Evolutionary conservation across 768 basidiomycete species (phyloP), one percentile per base, ranked within the genome.

Genomic region (Kwoniella europaea): DNA sequence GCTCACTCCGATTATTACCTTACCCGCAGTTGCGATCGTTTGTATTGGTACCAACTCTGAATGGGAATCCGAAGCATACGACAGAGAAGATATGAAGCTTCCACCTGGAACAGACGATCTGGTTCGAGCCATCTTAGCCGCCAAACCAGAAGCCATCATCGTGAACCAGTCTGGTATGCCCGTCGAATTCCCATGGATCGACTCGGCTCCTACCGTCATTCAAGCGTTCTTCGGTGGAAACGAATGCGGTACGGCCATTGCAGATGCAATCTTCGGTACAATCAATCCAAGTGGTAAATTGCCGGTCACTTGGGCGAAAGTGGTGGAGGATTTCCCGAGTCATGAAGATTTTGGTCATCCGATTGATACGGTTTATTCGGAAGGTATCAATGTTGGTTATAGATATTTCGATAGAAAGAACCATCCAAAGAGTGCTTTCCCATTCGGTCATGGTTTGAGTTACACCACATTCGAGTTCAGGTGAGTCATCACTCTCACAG

Each of bases 31-130:
- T 10, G 89, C 88, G 24, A 80, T 91, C 68, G 85, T 90, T 65
- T 85, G 90, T 69, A 88, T 75, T 46, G 76, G 91, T 4, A 84
- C 91, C 22, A 88, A 88, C 41, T 88, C 88, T 53, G 82, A 92
- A 82, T 91, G 91, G 89, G 90, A 92, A 83, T 88, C 88, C 71
- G 91, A 91, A 82, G 89, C 89, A 10, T 91, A 90, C 73, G 91
- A 91, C 74, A 84, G 91, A n/a, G 87, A 87, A n/a, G 86, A 88
- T 1, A 85, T 91, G 60, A 82, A 86, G n/a, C 70, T 83, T 1
- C 82, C 82, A 54, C 69, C 69, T 7, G 68, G 65, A 3, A 74
- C 73, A 12, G 73, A 82, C 68, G 71, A 67, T 2, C 74, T 84
- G 2, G 74, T 84, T 56, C 20, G 61, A 7, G 71, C 78, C n/a